A percentile compares a stretch with the other conserved stretches of the same genome.
Conservation (phyloP, 352 stramenopile genomes). For the Phytophthora aleatoria region DNA sequence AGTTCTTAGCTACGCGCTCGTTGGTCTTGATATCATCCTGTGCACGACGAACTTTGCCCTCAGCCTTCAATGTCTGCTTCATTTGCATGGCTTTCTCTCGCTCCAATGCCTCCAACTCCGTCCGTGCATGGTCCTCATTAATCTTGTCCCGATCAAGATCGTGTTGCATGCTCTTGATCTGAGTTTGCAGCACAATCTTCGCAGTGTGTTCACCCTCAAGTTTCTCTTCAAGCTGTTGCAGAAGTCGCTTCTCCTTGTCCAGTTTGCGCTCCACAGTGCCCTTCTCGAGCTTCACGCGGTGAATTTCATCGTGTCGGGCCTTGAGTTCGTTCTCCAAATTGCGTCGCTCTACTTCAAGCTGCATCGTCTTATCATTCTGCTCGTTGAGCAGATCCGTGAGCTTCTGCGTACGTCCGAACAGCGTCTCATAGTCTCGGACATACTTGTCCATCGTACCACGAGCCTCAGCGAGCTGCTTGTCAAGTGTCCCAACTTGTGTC, state of each 20-base stretch:
- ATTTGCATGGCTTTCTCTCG: constrained; percentile 86
- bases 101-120: constrained; percentile 87
- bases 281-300: constrained; percentile 89
- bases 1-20: constrained; percentile 89
- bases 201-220: constrained; percentile 90
- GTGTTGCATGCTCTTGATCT: constrained; percentile 84
- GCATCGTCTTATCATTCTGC: constrained; percentile 88
- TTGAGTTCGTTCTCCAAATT: constrained; percentile 90
- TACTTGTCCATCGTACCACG: constrained; percentile 93
- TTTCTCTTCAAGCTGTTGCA: constrained; percentile 91
- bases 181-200: constrained; percentile 82
- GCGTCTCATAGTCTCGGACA: constrained; percentile 92
- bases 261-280: constrained; percentile 90
- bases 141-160: constrained; percentile 82
- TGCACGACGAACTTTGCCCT: constrained; percentile 88
- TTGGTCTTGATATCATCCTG: constrained; percentile 92
- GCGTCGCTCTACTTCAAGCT: constrained; percentile 78
- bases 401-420: constrained; percentile 91
- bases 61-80: constrained; percentile 82
- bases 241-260: constrained; percentile 85
- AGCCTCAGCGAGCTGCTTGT: constrained; percentile 86
- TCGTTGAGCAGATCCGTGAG: constrained; percentile 93
- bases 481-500: constrained; percentile 71
- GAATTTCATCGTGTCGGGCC: constrained; percentile 80
- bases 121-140: constrained; percentile 70